Base-by-base conservation (phyloP, 305 asterid genomes). In the Caryopteris hybrid region DNA sequence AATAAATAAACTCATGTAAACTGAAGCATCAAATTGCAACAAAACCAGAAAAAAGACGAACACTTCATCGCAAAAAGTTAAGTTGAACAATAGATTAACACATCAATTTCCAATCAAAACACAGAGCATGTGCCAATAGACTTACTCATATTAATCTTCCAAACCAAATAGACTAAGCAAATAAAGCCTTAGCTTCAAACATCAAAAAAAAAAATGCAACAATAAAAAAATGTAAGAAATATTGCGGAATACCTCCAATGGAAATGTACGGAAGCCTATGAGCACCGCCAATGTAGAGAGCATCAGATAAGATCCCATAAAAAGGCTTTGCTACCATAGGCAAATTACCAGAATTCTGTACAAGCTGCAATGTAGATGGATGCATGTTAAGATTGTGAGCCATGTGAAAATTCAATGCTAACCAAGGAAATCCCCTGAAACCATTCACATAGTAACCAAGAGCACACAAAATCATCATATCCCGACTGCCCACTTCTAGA, bases 281-380 rank as follows among this genome's bases (percentile, higher is more conserved):
- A 70, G 89, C 96, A 45, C 92, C 96, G 51, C 84, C 85, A 73
- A 90, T 85, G 54, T 83, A 86, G 4, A 92, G 69, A 77, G 93
- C 86, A 85, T 92, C 98, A 71, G 98, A 92, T 51, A 90, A 68
- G 20, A 92, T 79, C 18, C 98, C 98, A 80, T 81, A 90, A n/a
- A 92, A 66, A 66, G 97, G 97, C 75, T 92, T 92, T 14, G 90
- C 97, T 64, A 80, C 97, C 88, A 88, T 85, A 12, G 97, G 98
- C 38, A 92, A 80, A 63, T 70, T 86, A 17, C 82, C 93, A 68
- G 57, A 72, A 20, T 76, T 77, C 90, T 90, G 97, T 75, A 92
- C 89, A 69, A 92, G 80, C 78, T 92, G 98, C 80, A 92, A 61
- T 17, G 78, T 73, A 3, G 96, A 85, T 36, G 98, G 96, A 53